Conservation (phyloP, 176 grass and related monocot genomes). For the Phyllostachys edulis region DNA sequence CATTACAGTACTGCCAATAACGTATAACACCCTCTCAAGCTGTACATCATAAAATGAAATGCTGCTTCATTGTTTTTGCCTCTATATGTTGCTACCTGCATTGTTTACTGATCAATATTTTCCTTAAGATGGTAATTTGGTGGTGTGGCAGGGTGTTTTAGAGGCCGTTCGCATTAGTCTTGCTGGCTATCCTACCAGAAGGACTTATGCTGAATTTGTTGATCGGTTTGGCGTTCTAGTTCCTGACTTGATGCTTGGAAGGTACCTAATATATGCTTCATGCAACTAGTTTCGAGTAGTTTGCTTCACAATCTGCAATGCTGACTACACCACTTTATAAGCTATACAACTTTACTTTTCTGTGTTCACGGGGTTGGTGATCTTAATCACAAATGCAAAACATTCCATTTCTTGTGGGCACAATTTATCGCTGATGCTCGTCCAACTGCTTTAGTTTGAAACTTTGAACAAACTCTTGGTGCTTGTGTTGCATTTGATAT, state of each 20-base stretch:
- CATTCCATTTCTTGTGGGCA: neutral
- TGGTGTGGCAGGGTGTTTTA: constrained; percentile 77
- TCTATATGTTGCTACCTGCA: constrained; percentile 19
- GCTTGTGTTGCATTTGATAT: constrained; percentile 1
- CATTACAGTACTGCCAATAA: too few species aligned
- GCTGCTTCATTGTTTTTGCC: constrained; percentile 9
- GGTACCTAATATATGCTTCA: constrained; percentile 43
- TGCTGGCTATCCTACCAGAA: constrained; percentile 96
- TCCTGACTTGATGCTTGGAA: constrained; percentile 69
- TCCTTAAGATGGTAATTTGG: constrained; percentile 32
- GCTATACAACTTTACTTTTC: neutral
- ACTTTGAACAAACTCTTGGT: neutral
- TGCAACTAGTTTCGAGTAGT: constrained; percentile 27
- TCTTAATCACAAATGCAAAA: neutral
- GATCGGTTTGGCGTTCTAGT: constrained; percentile 91
- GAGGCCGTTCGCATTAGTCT: constrained; percentile 99
- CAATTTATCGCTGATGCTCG: neutral
- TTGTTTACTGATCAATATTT: constrained; percentile 1
- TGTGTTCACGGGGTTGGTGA: constrained; percentile 7
- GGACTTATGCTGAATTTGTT: constrained; percentile 94
- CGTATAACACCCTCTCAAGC: constrained; percentile 12
- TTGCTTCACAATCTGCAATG: constrained; percentile 26
- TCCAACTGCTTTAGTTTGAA: constrained; percentile 1
- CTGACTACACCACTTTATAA: neutral
- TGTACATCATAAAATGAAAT: constrained; percentile 12